Evolutionary conservation across 1,284 basidiomycete species (phyloP), one percentile per base, ranked within the genome.

Genomic region (Apiotrichum sp.): DNA sequence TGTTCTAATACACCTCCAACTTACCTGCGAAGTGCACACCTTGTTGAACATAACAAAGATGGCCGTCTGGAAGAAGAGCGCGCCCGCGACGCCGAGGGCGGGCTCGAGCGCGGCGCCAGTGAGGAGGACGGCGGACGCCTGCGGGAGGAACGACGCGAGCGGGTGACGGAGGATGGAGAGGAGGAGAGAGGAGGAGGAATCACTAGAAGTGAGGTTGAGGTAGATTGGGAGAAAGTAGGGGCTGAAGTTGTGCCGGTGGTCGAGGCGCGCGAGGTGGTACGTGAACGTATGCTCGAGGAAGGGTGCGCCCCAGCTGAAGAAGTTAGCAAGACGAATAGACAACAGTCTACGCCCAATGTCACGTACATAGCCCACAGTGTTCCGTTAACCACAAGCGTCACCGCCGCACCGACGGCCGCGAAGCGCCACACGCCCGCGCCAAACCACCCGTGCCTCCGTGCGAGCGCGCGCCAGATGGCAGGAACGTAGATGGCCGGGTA

Each of bases 181-280:
- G 61, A 61, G 50, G 6, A 7, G 4, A 42, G 51, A n/a, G 36
- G 86, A 1, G 81, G 83, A 35, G 1, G 2, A 13, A 11, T 6
- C 6, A 40, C 46, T 16, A 22, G 22, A 22, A 3, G 43, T 41
- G 31, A 47, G 36, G 41, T 62, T 44, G 47, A 98, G 83, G 73
- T 98, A 98, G 39, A 88, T 93, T 44, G 88, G 84, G 72, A 98
- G 92, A 76, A 96, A 98, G 78, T 98, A 97, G 0, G 93, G 89
- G 13, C 91, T 92, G 76, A 99, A 98, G 75, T 99, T 99, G 78
- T 98, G 96, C 52, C 93, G 85, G 69, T 98, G 93, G 75, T 99
- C 96, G 31, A 89, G 83, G 38, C 96, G 84, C 59, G 86, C 82
- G 3, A 93, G 77, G 68, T 98, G 96, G 75, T 98, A 98, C 14